Conservation (phyloP, 163 green algal species). For the Scenedesmus sp. region DNA sequence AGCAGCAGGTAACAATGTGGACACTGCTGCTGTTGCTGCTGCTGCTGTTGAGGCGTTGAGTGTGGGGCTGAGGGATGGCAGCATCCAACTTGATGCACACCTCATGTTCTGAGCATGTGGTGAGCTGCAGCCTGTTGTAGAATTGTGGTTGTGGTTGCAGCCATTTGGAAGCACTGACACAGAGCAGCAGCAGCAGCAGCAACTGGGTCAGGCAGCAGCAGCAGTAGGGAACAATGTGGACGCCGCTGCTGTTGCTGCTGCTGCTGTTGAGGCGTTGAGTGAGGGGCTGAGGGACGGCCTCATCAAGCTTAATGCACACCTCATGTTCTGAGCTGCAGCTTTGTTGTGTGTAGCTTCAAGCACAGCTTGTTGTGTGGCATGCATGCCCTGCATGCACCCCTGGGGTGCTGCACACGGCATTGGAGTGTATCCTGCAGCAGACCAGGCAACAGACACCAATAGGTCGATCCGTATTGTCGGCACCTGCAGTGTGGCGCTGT, state of each 20-base stretch:
- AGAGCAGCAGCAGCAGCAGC: background rate
- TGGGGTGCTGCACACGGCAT: no score
- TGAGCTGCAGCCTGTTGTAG: no score
- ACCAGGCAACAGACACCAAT: no score
- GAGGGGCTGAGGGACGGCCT: background rate
- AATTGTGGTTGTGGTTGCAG: background rate
- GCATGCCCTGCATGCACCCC: no score
- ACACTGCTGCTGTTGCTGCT: conserved; percentile 24
- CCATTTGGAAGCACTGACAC: background rate
- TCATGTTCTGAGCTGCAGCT: no score
- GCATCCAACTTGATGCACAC: background rate
- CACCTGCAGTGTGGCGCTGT: no score
- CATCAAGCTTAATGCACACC: background rate
- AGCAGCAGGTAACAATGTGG: background rate
- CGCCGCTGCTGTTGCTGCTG: conserved; percentile 19
- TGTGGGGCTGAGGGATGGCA: background rate
- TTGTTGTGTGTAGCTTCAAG: no score
- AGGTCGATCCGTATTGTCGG: no score
- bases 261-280: background rate
- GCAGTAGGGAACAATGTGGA: background rate
- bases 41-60: background rate
- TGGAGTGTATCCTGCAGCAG: no score
- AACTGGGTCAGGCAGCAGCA: background rate
- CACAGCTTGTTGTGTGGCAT: no score
- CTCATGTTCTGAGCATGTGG: background rate